phyloP scores from a whole-genome alignment of 805 yeast species.

The Saccharomycopsis fibuligera region DNA sequence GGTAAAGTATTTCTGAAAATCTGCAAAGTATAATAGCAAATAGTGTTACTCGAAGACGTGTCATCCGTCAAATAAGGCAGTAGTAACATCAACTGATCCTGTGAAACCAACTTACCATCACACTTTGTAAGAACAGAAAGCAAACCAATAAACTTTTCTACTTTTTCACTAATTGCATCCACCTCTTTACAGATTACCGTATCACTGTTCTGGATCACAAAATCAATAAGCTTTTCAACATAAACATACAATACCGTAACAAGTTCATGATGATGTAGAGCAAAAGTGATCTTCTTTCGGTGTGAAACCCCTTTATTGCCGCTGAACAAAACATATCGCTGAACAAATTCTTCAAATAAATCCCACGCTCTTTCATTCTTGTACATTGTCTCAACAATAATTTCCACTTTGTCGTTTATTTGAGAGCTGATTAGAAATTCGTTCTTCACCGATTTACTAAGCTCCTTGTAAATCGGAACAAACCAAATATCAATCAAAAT shows the following conservation, averaged over 20 bases:
- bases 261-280: slow-evolving; percentile 20
- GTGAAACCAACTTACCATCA: slow-evolving; percentile 47
- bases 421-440: slow-evolving; percentile 16
- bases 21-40: slow-evolving; percentile 45
- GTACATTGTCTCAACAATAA: slow-evolving; percentile 35
- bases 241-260: slow-evolving; percentile 26
- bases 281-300: slow-evolving; percentile 4
- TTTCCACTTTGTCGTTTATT: slow-evolving; percentile 24
- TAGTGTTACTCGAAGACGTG: slow-evolving; percentile 31
- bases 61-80: slow-evolving; percentile 58
- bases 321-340: slow-evolving; percentile 35
- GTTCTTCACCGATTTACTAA: slow-evolving; percentile 6
- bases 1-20: slow-evolving; percentile 48
- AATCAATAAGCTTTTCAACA: slow-evolving; percentile 33
- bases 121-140: slow-evolving; percentile 52
- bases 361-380: slow-evolving; percentile 35
- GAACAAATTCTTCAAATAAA: slow-evolving; percentile 43
- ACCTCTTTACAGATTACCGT: slow-evolving; percentile 28
- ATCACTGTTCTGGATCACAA: slow-evolving; percentile 28
- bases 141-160: slow-evolving; percentile 39
- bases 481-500: slow-evolving; percentile 37
- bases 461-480: slow-evolving; percentile 13
- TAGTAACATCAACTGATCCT: slow-evolving; percentile 60
- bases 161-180: slow-evolving; percentile 22
- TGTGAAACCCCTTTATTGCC: slow-evolving; percentile 14